Conservation (phyloP, 495 filamentous ascomycete species). For the Stereocaulon alpinum region DNA sequence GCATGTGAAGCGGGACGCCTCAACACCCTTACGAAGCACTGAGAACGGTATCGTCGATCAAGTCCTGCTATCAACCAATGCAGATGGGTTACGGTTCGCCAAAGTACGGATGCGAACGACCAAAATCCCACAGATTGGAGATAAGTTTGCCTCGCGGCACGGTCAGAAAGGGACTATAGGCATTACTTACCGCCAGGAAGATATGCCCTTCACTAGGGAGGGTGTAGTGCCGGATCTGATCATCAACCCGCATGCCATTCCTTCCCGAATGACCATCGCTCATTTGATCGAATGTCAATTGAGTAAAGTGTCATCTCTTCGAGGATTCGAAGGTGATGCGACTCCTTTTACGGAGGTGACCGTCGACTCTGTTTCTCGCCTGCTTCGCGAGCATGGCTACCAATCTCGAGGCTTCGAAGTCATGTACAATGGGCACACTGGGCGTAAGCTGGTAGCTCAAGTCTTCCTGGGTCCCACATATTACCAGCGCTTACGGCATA, state of each 20-base stretch:
- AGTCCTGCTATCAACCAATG: constrained; percentile 86
- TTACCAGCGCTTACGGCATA: constrained; percentile 96
- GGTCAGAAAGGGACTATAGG: constrained; percentile 99
- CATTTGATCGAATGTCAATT: constrained; percentile 99
- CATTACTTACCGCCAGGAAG: constrained; percentile 93
- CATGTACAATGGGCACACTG: constrained; percentile 98
- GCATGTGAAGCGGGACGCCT: constrained; percentile 89
- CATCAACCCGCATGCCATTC: constrained; percentile 99
- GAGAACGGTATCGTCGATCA: constrained; percentile 94
- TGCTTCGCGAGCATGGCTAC: constrained; percentile 87
- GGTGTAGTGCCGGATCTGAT: constrained; percentile 91
- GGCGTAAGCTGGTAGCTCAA: constrained; percentile 82
- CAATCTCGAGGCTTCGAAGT: constrained; percentile 95
- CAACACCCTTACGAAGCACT: constrained; percentile 85
- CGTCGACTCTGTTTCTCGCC: constrained; percentile 79
- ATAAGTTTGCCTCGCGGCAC: constrained; percentile 98
- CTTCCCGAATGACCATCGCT: constrained; percentile 99
- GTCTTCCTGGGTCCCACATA: constrained; percentile 97
- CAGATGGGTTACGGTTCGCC: constrained; percentile 81
- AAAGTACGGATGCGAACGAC: constrained; percentile 96
- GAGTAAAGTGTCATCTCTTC: constrained; percentile 83
- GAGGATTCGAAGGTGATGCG: constrained; percentile 90
- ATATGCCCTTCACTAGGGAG: constrained; percentile 95
- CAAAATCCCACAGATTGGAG: constrained; percentile 95
- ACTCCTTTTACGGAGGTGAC: constrained; percentile 98